phyloP scores from a whole-genome alignment of 176 grass and related monocot species.

The Sorghum bicolor region DNA sequence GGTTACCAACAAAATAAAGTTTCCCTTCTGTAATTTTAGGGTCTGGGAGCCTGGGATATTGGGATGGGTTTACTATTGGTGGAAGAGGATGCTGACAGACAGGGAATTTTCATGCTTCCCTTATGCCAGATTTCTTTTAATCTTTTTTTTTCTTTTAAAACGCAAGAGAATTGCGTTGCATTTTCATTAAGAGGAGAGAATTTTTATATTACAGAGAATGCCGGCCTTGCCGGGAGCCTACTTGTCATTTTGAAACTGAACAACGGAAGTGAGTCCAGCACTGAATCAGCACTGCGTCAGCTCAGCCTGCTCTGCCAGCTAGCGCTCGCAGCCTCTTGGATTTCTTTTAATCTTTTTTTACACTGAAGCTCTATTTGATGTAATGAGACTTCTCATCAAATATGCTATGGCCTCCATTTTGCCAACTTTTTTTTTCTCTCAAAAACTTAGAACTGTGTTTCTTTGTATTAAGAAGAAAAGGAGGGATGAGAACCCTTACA shows the following conservation, averaged over 20 bases:
- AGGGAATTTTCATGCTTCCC: neutral
- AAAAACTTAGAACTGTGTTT: neutral
- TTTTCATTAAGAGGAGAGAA: too few relatives aligned
- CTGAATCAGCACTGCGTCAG: too few relatives aligned
- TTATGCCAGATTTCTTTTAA: neutral
- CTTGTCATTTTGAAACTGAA: too few relatives aligned
- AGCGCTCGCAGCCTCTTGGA: too few relatives aligned
- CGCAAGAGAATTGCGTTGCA: too few relatives aligned
- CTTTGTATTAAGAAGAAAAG: neutral
- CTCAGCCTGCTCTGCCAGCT: too few relatives aligned
- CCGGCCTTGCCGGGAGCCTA: too few relatives aligned
- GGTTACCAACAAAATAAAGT: neutral
- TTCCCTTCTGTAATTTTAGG: neutral
- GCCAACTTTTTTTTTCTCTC: neutral
- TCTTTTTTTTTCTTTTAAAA: too few relatives aligned
- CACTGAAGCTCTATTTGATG: conserved; percentile 12
- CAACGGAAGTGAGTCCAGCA: too few relatives aligned
- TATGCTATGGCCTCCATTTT: neutral
- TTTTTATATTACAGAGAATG: too few relatives aligned
- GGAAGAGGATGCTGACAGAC: neutral
- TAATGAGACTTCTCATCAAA: neutral
- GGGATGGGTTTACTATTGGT: neutral
- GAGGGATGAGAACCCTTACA: neutral
- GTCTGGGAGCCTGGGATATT: neutral
- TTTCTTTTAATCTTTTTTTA: too few relatives aligned